Conservation (phyloP, 208 protist species). For the Leishmania amazonensis region DNA sequence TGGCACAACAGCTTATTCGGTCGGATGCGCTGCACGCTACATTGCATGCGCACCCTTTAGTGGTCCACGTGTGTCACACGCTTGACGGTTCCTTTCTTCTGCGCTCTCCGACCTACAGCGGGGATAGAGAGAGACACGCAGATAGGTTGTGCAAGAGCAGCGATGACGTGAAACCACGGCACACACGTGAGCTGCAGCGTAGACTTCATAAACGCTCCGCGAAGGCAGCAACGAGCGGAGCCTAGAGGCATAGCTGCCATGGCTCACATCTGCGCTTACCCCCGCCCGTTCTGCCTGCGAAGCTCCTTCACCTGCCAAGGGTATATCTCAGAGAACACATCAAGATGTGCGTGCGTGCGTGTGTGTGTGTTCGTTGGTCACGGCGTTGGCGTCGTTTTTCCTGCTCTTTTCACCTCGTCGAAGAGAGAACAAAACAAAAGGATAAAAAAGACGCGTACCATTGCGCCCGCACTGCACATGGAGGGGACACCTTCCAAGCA, state of each 20-base stretch:
- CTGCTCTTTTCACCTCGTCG: not conserved
- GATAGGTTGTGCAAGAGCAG: not conserved
- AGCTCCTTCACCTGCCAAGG: not conserved
- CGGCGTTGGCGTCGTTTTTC: not conserved
- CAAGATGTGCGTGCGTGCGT: not conserved
- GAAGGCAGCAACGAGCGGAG: not conserved
- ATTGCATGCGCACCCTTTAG: not conserved
- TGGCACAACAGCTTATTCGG: not conserved
- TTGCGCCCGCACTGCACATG: not conserved
- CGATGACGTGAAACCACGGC: not conserved
- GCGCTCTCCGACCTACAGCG: not conserved
- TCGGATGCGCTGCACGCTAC: not conserved
- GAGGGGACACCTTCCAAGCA: not conserved
- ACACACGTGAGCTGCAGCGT: not conserved
- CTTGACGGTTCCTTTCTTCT: not conserved
- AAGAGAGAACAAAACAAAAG: constrained; percentile 4
- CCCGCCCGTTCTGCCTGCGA: not conserved
- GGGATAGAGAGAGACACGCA: not conserved
- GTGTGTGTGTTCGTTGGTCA: not conserved
- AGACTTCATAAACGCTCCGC: not conserved
- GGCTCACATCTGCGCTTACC: not conserved
- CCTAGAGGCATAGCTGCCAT: not conserved
- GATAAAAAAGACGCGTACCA: constrained; percentile 1
- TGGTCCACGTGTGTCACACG: not conserved
- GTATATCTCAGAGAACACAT: not conserved